These are phyloP conservation scores for Phytopythium delawarense DNA, from an alignment of 352 stramenopile species.

Conservation along the genomic window DNA sequence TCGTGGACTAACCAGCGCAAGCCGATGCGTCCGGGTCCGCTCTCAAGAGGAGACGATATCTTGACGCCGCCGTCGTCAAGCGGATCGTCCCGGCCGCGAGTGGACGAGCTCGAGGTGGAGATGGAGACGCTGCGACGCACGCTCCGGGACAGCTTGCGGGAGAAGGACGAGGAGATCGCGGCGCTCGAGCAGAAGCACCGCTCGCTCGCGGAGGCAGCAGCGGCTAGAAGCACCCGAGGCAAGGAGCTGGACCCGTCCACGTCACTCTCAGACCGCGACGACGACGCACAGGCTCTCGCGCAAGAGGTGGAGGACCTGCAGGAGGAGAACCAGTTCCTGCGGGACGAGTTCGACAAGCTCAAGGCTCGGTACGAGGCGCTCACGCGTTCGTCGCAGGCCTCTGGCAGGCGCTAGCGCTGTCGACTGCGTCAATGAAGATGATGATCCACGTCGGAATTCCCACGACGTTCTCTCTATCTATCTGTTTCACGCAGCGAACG, in stretches of 20 bases:
- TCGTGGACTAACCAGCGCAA: not conserved
- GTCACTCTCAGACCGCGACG: slow-evolving; percentile 1
- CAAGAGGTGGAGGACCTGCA: slow-evolving; percentile 50
- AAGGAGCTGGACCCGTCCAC: slow-evolving; percentile 1
- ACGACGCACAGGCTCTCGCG: slow-evolving; percentile 10
- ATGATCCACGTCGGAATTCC: not conserved
- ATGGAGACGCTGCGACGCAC: slow-evolving; percentile 39
- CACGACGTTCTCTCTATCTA: not conserved
- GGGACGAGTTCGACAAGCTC: slow-evolving; percentile 63
- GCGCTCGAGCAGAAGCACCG: slow-evolving; percentile 29
- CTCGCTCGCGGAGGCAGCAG: not conserved
- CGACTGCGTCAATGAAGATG: not conserved
- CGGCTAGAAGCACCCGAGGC: not conserved
- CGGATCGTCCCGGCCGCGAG: not conserved
- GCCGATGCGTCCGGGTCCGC: not conserved
- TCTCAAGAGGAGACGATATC: not conserved
- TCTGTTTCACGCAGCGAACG: slow-evolving; percentile 13
- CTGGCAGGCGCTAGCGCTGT: not conserved
- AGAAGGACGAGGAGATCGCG: slow-evolving; percentile 64
- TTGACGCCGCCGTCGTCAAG: slow-evolving; percentile 4
- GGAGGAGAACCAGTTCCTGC: slow-evolving; percentile 65
- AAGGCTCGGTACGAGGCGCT: slow-evolving; percentile 53
- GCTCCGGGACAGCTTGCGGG: slow-evolving; percentile 46
- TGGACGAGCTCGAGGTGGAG: slow-evolving; percentile 21
- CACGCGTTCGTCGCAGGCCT: not conserved